These are phyloP conservation scores for Claviceps pazoutovae DNA, from an alignment of 2,329 filamentous ascomycete genomes.

Conservation along the genomic window DNA sequence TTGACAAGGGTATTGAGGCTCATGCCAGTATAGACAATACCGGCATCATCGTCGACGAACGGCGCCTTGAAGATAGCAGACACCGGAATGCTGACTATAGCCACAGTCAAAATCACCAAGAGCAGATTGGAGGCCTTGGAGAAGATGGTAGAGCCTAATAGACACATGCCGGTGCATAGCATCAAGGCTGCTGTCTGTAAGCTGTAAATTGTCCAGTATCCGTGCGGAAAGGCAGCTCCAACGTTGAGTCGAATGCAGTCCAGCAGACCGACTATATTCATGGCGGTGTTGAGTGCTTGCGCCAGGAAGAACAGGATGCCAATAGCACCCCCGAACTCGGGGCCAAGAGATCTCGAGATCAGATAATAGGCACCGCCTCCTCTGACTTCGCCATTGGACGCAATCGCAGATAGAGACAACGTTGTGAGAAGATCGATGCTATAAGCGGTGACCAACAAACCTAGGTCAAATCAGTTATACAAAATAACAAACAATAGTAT, in stretches of 20 bases:
- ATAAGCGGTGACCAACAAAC: conserved; percentile 63
- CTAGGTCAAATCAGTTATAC: conserved; percentile 23
- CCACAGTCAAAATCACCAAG: conserved; percentile 53
- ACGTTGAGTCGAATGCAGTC: conserved; percentile 71
- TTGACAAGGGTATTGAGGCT: conserved; percentile 53
- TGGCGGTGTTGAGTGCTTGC: conserved; percentile 72
- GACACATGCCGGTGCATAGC: conserved; percentile 59
- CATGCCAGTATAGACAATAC: conserved; percentile 67
- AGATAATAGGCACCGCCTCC: conserved; percentile 82
- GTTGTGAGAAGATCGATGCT: conserved; percentile 71
- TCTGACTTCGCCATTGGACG: conserved; percentile 77
- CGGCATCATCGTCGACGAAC: conserved; percentile 47
- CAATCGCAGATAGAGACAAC: conserved; percentile 76
- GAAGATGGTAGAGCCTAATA: conserved; percentile 70
- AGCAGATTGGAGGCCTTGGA: conserved; percentile 67
- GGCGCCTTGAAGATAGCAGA: conserved; percentile 57
- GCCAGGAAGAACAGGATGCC: conserved; percentile 83
- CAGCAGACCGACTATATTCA: conserved; percentile 77
- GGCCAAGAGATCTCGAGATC: conserved; percentile 72
- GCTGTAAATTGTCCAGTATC: conserved; percentile 65
- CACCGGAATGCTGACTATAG: conserved; percentile 69
- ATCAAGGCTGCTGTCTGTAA: conserved; percentile 60
- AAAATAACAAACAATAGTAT: neutral
- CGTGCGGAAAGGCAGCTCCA: conserved; percentile 50
- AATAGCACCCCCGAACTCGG: conserved; percentile 81